Base-by-base conservation (phyloP, 225 moss, liverwort and hornwort species). In the Neckera pumila region DNA sequence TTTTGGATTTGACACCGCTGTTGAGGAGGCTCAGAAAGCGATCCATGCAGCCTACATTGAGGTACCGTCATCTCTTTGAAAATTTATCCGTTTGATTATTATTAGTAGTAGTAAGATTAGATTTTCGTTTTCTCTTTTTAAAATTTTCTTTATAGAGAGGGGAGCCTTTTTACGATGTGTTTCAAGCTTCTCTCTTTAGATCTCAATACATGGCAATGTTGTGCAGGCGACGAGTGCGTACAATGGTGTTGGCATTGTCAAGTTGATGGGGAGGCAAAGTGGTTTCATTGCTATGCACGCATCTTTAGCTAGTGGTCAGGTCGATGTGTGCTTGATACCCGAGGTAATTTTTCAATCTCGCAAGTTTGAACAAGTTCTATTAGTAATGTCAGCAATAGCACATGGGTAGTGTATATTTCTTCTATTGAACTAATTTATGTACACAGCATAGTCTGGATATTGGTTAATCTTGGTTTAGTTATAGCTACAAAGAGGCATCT, bases 221-320 rank as follows among this genome's bases (percentile, higher is more conserved):
- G 1, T 67, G 88, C 92, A 98, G 97, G 98, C 97, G 31, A 94
- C 93, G 31, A 96, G 98, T 91, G 98, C 97, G 34, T 96, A 95
- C 89, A 97, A 98, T 80, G 98, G 98, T 25, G 87, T 98, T 70
- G 98, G 98, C 27, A 34, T 98, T 80, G 97, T 98, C 87, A 98
- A 97, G 86, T 92, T 98, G 34, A 98, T 98, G 98, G 98, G 98
- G 19, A 92, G 97, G 84, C 96, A 96, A 86, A 98, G 98, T 90
- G 97, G 98, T 62, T 98, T 97, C 76, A 98, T 98, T 89, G 97
- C 98, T 20, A 98, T 98, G 98, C 97, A 97, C 85, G 98, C 98
- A 51, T 96, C 98, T 66, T 93, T 98, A 69, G 98, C 98, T 53
- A 97, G 96, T 88, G 96, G 98, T 77, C 97, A 98, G 84, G 97